Percentiles rank a stretch among this genome's conserved stretches.
Evolutionary conservation across 495 filamentous ascomycete species (phyloP).

Genomic region (Melanomma pulvis-pyrius): DNA sequence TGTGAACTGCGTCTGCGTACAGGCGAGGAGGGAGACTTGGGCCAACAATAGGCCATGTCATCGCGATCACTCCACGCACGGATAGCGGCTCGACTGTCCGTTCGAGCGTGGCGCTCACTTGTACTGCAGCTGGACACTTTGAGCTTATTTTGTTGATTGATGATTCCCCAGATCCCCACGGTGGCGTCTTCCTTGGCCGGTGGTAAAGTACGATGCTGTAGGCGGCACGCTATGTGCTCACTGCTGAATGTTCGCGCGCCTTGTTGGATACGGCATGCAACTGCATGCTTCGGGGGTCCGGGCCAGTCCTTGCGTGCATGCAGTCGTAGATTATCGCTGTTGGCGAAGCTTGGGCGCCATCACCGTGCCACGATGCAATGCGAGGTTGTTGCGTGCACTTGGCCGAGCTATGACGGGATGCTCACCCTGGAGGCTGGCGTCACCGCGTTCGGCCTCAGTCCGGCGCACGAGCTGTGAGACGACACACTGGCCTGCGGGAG

Average conservation of each 20-base stretch:
- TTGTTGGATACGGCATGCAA: slow-evolving; percentile 9
- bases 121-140: slow-evolving; percentile 9
- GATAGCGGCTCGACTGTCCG: background rate
- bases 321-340: background rate
- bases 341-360: background rate
- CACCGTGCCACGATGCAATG: background rate
- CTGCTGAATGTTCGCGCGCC: background rate
- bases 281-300: slow-evolving; percentile 5
- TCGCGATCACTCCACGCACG: background rate
- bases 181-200: background rate
- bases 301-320: slow-evolving; percentile 20
- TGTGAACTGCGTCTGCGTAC: slow-evolving; percentile 9
- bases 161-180: slow-evolving; percentile 21
- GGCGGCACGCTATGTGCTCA: slow-evolving; percentile 21
- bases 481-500: slow-evolving; percentile 28
- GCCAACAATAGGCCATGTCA: slow-evolving; percentile 7
- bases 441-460: slow-evolving; percentile 50
- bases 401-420: slow-evolving; percentile 1
- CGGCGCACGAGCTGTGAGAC: slow-evolving; percentile 4
- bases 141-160: background rate
- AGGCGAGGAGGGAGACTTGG: background rate
- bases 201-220: background rate
- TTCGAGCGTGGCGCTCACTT: background rate
- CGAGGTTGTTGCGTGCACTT: background rate
- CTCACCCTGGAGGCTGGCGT: slow-evolving; percentile 11